Evolutionary conservation across 2,329 filamentous ascomycete genomes (phyloP).

Genomic region (Pseudomassariella vexata): DNA sequence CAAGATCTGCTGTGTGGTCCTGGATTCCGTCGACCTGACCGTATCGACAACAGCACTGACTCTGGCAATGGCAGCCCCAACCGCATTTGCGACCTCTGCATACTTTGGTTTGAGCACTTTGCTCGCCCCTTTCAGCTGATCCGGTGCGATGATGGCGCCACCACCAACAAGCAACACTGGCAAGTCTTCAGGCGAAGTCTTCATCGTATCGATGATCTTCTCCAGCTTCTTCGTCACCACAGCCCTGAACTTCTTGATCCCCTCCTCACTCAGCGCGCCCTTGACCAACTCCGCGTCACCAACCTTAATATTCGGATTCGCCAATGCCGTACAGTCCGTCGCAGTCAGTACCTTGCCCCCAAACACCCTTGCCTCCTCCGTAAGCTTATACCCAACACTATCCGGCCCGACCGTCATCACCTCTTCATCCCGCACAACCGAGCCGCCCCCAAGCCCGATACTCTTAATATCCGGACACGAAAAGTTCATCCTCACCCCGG

Average conservation of each 20-base stretch:
- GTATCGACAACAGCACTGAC: slow-evolving; percentile 50
- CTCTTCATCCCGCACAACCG: slow-evolving; percentile 39
- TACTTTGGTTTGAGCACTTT: slow-evolving; percentile 50
- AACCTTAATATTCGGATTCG: slow-evolving; percentile 27
- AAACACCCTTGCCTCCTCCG: slow-evolving; percentile 48
- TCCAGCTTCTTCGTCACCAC: slow-evolving; percentile 21
- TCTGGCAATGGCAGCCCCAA: slow-evolving; percentile 57
- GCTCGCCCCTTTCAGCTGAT: slow-evolving; percentile 49
- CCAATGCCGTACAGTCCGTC: slow-evolving; percentile 46
- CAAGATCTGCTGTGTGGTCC: slow-evolving; percentile 29
- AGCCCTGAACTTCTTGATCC: slow-evolving; percentile 16
- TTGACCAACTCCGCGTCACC: slow-evolving; percentile 29
- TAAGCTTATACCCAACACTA: slow-evolving; percentile 54
- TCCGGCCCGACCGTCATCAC: slow-evolving; percentile 50
- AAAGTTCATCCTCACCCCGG: slow-evolving; percentile 58
- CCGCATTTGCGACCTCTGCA: slow-evolving; percentile 58
- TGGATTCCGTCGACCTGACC: slow-evolving; percentile 40
- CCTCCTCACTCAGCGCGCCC: slow-evolving; percentile 16
- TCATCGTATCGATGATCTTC: slow-evolving; percentile 51
- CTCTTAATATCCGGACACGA: slow-evolving; percentile 52
- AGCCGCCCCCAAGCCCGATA: slow-evolving; percentile 55
- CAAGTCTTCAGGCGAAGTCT: slow-evolving; percentile 53
- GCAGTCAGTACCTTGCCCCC: slow-evolving; percentile 51
- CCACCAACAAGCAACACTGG: slow-evolving; percentile 59
- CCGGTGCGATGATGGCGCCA: slow-evolving; percentile 40